Base-by-base conservation (phyloP, 768 basidiomycete genomes). In the Artomyces pyxidatus region DNA sequence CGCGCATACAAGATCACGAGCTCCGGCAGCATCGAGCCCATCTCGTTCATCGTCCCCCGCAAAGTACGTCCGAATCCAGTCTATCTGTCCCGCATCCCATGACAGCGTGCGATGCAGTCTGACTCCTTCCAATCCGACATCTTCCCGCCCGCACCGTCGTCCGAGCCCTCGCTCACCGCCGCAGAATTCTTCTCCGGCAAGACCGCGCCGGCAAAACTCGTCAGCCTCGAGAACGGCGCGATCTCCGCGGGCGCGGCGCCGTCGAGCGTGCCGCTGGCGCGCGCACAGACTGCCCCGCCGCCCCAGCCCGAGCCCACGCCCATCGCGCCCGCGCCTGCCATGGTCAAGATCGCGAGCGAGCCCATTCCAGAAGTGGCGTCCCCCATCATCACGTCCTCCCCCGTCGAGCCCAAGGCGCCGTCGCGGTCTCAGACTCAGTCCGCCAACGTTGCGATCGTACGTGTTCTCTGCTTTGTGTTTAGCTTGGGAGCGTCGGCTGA, bases 101-200 rank as follows among this genome's bases (percentile, higher is more conserved):
- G 4, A n/a, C n/a, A 23, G 19, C 16, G 17, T 23, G 4, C 30
- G 6, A 32, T 19, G 3, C 63, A 92, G 88, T 78, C 93, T 30
- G 93, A 98, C 50, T 81, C 84, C 4, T 98, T 97, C 88, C 95
- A 98, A 66, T 83, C 91, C 12, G 95, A 97, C 65, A 95, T 98
- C 65, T 98, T 81, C 75, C 95, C 96, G 4, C 88, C 90, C 8
- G 95, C 92, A 1, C 82, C 82, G 0, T 89, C 91, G 4, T 65
- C 74, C 48, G 87, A 94, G 59, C 78, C 92, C 14, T 79, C 89
- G 6, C 75, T 94, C 42, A 72, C 78, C 17, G 86, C 94, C 8
- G 72, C 79, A 51, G 91, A 96, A 58, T 97, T 88, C 72, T 91
- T 97, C 69, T 68, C 74, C 10, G 92, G 93, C 42, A 95, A 94